Evolutionary conservation across 2,329 filamentous ascomycete species (phyloP).

Genomic region (Chaetothyriales sp.): DNA sequence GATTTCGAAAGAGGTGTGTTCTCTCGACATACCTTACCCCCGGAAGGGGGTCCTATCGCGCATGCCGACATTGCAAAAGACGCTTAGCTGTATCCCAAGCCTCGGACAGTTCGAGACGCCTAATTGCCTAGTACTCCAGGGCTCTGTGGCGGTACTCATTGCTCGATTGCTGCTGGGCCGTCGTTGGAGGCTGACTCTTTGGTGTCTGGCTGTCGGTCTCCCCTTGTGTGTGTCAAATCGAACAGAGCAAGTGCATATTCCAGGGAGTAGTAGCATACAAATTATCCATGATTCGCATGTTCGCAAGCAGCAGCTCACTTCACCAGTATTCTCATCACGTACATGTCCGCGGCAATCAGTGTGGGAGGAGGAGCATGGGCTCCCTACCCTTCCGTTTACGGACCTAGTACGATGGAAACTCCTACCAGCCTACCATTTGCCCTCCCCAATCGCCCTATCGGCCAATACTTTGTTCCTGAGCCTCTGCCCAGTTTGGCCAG

Average conservation of each 20-base stretch:
- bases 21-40: neutral
- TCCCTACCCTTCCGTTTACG: too few species aligned
- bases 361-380: neutral
- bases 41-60: neutral
- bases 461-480: neutral
- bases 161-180: neutral
- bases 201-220: neutral
- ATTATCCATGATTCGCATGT: neutral
- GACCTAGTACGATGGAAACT: neutral
- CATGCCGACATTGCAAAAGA: neutral
- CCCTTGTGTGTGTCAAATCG: neutral
- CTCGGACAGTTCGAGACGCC: neutral
- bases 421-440: neutral
- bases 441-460: neutral
- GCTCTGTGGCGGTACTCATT: neutral
- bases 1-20: neutral
- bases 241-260: neutral
- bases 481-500: neutral
- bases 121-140: neutral
- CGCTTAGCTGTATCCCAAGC: neutral
- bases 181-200: neutral
- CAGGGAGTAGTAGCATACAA: neutral
- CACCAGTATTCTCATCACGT: neutral
- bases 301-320: neutral
- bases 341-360: neutral